A percentile compares a stretch with the other conserved stretches of the same genome.
These are phyloP conservation scores for Trichoderma sp. DNA, from an alignment of 2,329 filamentous ascomycete species.

Conservation along the genomic window DNA sequence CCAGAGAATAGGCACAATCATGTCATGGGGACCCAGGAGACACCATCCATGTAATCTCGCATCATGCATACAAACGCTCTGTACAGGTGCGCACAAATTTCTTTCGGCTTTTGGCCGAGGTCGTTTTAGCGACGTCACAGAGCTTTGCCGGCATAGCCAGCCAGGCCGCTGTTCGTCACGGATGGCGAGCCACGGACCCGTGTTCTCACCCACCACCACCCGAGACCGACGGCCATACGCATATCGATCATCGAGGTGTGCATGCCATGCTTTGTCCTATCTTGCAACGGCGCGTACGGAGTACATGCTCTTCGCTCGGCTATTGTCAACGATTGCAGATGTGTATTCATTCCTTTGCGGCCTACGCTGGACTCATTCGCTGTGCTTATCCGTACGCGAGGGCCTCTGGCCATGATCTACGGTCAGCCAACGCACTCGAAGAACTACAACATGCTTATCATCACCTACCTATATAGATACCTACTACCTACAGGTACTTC, in stretches of 20 bases:
- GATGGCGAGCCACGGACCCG: background rate
- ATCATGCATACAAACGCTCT: slow-evolving; percentile 9
- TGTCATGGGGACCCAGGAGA: background rate
- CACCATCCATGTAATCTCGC: background rate
- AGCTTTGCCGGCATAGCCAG: slow-evolving; percentile 16
- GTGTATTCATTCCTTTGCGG: too few species aligned
- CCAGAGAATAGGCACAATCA: slow-evolving; percentile 4
- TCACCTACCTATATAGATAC: too few species aligned
- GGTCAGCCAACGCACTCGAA: too few species aligned
- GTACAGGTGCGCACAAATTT: background rate
- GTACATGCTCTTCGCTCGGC: too few species aligned
- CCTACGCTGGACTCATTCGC: too few species aligned
- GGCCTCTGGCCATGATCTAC: too few species aligned
- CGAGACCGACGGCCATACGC: background rate
- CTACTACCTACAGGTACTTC: too few species aligned
- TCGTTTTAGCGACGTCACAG: slow-evolving; percentile 22
- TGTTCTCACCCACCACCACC: background rate
- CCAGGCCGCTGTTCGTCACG: background rate
- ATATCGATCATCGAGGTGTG: background rate
- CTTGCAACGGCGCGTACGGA: too few species aligned
- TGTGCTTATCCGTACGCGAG: too few species aligned
- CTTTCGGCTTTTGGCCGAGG: slow-evolving; percentile 28
- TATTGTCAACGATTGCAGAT: too few species aligned
- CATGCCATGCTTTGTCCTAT: too few species aligned
- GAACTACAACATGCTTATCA: too few species aligned